A percentile compares a stretch with the other conserved stretches of the same genome.
These are phyloP conservation scores for Hortiboletus flavorubellus DNA, from an alignment of 768 basidiomycete genomes.

Conservation along the genomic window DNA sequence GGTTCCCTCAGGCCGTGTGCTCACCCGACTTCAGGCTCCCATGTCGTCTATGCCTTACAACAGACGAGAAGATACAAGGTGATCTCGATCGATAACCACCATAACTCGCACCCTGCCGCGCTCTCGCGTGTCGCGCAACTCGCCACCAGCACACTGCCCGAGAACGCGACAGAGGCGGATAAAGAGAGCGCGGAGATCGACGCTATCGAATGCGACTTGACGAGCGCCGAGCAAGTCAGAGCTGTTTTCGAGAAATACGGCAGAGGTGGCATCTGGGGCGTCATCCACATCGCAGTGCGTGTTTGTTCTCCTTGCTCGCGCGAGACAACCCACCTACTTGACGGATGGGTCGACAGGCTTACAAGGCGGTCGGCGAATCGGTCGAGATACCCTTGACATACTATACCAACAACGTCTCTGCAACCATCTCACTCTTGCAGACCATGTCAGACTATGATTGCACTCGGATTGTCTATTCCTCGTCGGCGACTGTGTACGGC, in stretches of 20 bases:
- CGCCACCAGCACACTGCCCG: conserved; percentile 68
- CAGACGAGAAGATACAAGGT: conserved; percentile 89
- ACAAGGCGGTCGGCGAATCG: conserved; percentile 98
- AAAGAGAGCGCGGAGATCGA: conserved; percentile 73
- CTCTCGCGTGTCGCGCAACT: conserved; percentile 77
- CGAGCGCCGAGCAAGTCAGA: conserved; percentile 64
- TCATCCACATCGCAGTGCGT: conserved; percentile 90
- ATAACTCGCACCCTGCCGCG: conserved; percentile 82
- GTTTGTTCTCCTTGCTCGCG: not conserved
- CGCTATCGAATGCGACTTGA: conserved; percentile 68
- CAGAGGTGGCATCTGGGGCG: conserved; percentile 93
- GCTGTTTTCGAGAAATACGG: conserved; percentile 80
- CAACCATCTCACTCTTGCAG: conserved; percentile 82
- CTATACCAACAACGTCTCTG: conserved; percentile 91
- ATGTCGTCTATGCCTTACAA: conserved; percentile 84
- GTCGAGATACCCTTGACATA: conserved; percentile 90
- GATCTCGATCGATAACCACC: conserved; percentile 91
- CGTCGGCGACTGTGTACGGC: conserved; percentile 97
- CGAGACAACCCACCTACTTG: not conserved
- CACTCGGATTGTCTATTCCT: conserved; percentile 91
- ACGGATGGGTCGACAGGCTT: conserved; percentile 53
- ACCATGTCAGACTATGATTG: conserved; percentile 83
- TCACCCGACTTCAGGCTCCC: conserved; percentile 62
- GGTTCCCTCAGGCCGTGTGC: conserved; percentile 3
- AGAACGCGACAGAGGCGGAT: conserved; percentile 62